Evolutionary conservation across 1,284 basidiomycete genomes (phyloP).

Genomic region (Apiotrichum porosum): DNA sequence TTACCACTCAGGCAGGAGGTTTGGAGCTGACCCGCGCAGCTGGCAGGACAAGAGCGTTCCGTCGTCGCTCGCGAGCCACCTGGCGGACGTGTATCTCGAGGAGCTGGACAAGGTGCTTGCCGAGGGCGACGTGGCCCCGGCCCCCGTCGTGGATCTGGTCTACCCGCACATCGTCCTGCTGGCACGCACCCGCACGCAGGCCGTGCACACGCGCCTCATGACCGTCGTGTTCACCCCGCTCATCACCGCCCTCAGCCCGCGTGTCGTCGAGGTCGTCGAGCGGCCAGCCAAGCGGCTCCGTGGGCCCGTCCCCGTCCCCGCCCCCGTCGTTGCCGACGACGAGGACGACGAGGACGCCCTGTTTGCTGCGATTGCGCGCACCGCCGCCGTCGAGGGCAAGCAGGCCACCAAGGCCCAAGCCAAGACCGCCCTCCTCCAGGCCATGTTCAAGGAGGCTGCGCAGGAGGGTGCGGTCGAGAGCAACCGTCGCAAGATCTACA

Average conservation of each 20-base stretch:
- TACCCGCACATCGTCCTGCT: constrained; percentile 42
- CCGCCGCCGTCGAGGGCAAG: constrained; percentile 1
- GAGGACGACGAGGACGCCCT: background rate
- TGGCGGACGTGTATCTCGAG: constrained; percentile 83
- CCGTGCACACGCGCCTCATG: constrained; percentile 43
- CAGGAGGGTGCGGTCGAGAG: constrained; percentile 59
- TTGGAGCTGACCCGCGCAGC: constrained; percentile 48
- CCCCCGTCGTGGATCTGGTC: constrained; percentile 36
- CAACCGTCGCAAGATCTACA: constrained; percentile 76
- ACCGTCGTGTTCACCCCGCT: constrained; percentile 33
- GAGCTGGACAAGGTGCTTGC: constrained; percentile 75
- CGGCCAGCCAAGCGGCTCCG: constrained; percentile 26
- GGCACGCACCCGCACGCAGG: constrained; percentile 35
- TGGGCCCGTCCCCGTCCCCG: background rate
- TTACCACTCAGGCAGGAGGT: constrained; percentile 6
- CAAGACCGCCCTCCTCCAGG: constrained; percentile 59
- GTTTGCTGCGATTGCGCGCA: constrained; percentile 1
- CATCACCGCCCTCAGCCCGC: constrained; percentile 17
- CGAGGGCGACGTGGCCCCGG: constrained; percentile 27
- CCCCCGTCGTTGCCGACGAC: background rate
- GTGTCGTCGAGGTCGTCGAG: constrained; percentile 13
- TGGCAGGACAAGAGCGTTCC: constrained; percentile 70
- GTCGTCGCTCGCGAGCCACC: constrained; percentile 72
- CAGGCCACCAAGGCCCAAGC: constrained; percentile 42
- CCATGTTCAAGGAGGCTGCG: constrained; percentile 71